phyloP scores from a whole-genome alignment of 2,329 filamentous ascomycete genomes.

The Colletotrichum sidae region DNA sequence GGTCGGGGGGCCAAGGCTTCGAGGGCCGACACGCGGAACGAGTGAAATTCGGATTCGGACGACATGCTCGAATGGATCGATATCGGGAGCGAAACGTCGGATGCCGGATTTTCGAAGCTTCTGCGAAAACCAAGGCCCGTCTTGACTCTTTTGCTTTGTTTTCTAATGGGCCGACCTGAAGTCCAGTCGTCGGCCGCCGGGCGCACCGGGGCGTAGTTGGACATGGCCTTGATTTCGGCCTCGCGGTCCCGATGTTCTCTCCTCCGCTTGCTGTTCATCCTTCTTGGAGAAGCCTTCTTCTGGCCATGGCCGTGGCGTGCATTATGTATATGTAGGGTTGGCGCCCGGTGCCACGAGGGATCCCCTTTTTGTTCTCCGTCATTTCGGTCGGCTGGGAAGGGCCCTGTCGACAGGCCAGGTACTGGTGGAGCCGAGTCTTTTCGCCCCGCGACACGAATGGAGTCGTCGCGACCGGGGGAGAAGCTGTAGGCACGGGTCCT shows the following conservation, averaged over 20 bases:
- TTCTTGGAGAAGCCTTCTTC: constrained; percentile 64
- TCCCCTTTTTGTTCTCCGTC: constrained; percentile 38
- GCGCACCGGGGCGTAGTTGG: constrained; percentile 73
- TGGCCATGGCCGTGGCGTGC: constrained; percentile 66
- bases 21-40: constrained; percentile 84
- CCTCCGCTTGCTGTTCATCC: constrained; percentile 82
- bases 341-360: constrained; percentile 48
- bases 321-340: constrained; percentile 70
- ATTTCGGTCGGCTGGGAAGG: constrained; percentile 37
- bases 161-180: constrained; percentile 69
- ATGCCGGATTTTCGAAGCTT: constrained; percentile 71
- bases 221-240: constrained; percentile 90
- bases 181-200: constrained; percentile 70
- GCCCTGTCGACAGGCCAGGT: constrained; percentile 33
- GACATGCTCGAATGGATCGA: constrained; percentile 84
- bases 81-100: constrained; percentile 80
- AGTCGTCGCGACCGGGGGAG: constrained; percentile 69
- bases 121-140: constrained; percentile 60
- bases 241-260: constrained; percentile 82
- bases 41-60: constrained; percentile 77
- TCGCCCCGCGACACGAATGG: constrained; percentile 54
- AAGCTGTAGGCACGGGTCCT: constrained; percentile 69
- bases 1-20: constrained; percentile 88
- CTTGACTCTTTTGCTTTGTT: constrained; percentile 74
- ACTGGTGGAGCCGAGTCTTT: constrained; percentile 34